Percentiles rank a stretch among this genome's conserved stretches.
Conservation (phyloP, 148 eudicot genomes). For the Salicornia ramosissima region DNA sequence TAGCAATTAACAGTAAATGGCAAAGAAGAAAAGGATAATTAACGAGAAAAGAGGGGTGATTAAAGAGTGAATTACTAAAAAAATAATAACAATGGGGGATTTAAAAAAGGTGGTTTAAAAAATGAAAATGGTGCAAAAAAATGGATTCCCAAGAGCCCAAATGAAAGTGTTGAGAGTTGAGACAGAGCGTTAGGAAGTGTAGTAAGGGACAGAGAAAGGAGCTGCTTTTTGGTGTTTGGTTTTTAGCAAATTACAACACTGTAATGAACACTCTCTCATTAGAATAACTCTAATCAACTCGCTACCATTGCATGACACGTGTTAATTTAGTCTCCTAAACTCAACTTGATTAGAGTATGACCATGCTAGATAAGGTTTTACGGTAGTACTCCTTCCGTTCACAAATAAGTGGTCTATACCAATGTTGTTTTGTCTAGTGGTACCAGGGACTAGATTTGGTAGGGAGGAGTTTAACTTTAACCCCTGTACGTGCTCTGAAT, state of each 20-base stretch:
- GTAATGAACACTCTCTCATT: not conserved
- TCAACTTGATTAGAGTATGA: too few relatives aligned
- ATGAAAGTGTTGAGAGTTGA: not conserved
- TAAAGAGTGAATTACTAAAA: not conserved
- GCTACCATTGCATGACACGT: slow-evolving; percentile 11
- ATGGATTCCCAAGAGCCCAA: not conserved
- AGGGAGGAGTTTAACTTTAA: too few relatives aligned
- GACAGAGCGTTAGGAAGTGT: too few relatives aligned
- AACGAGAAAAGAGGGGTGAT: not conserved
- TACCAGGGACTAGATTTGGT: too few relatives aligned
- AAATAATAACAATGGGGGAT: not conserved
- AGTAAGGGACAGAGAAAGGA: too few relatives aligned
- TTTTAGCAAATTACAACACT: not conserved
- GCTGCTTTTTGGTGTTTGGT: slow-evolving; percentile 5
- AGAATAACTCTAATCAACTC: not conserved
- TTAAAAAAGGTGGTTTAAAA: not conserved
- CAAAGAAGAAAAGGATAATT: not conserved
- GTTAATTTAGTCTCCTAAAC: not conserved
- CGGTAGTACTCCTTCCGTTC: too few relatives aligned
- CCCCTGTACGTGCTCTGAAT: too few relatives aligned
- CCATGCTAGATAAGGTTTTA: too few relatives aligned
- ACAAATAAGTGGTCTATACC: too few relatives aligned
- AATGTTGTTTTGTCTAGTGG: too few relatives aligned
- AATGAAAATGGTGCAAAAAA: slow-evolving; percentile 13
- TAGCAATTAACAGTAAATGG: slow-evolving; percentile 8